These are phyloP conservation scores for Gaillardinia entomophila DNA, from an alignment of 805 yeast species.

Conservation along the genomic window DNA sequence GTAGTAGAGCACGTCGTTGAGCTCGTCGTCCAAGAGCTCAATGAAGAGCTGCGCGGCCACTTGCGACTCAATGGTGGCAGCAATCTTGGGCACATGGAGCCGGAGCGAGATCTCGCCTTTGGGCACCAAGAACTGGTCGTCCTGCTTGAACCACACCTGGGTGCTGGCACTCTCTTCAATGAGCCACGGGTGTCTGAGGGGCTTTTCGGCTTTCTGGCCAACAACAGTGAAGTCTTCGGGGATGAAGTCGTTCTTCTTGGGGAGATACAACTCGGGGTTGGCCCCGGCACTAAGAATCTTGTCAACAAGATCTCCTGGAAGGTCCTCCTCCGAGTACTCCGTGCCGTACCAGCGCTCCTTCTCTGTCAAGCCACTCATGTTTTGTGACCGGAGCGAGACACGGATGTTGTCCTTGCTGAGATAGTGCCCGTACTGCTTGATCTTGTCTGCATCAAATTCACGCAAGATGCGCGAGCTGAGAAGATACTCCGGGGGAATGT, in stretches of 20 bases:
- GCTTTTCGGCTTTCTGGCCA: slow-evolving; percentile 20
- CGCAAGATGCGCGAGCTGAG: slow-evolving; percentile 54
- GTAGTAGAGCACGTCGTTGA: slow-evolving; percentile 73
- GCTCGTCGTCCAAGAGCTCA: slow-evolving; percentile 68
- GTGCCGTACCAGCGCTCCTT: slow-evolving; percentile 91
- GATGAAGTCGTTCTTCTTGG: slow-evolving; percentile 72
- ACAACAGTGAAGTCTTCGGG: slow-evolving; percentile 71
- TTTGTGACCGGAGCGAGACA: slow-evolving; percentile 47
- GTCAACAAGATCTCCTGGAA: slow-evolving; percentile 35
- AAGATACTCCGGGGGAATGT: slow-evolving; percentile 59
- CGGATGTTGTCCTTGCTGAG: slow-evolving; percentile 60
- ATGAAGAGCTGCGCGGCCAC: slow-evolving; percentile 57
- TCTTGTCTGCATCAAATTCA: slow-evolving; percentile 50
- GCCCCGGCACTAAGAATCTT: slow-evolving; percentile 22
- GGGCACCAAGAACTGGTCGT: slow-evolving; percentile 85
- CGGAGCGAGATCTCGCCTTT: slow-evolving; percentile 66
- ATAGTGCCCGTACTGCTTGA: slow-evolving; percentile 43
- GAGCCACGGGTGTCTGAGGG: slow-evolving; percentile 55
- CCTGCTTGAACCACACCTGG: slow-evolving; percentile 83
- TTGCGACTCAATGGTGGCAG: slow-evolving; percentile 51
- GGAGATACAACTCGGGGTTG: slow-evolving; percentile 45
- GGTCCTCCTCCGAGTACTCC: slow-evolving; percentile 49
- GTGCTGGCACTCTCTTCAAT: slow-evolving; percentile 45
- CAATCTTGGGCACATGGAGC: slow-evolving; percentile 60
- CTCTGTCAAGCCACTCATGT: slow-evolving; percentile 39